Base-by-base conservation (phyloP, 192 early-diverging fungal genomes). In the Backusella sp. region DNA sequence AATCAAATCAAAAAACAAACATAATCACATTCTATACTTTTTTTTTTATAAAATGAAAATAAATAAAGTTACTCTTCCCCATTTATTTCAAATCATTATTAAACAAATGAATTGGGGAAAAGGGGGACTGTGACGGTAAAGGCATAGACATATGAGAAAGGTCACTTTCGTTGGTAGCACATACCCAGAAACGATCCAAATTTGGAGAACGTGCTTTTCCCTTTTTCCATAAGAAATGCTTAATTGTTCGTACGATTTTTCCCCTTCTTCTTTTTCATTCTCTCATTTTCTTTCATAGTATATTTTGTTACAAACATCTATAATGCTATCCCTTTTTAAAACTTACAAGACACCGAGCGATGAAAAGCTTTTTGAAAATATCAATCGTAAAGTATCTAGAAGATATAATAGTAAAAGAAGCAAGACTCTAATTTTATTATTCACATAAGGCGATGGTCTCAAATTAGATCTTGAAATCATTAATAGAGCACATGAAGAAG, bases 21-120 rank as follows among this genome's bases (percentile, higher is more conserved):
- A 62, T 3, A 62, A 62, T 62, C 56, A 62, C 23, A 62, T 26
- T 62, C 56, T 21, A 28, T n/a, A 28, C 26, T 26, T 62, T 56
- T 62, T 23, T 59, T 56, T 62, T 62, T 62, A 28, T 59, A 9
- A 28, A 62, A 28, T 23, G 56, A 62, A 62, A 62, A 62, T 26
- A 56, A 56, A 56, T 11, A 62, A 28, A 62, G 26, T 28, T 14
- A 12, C 11, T 59, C 56, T 26, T 62, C 26, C 23, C 56, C 56
- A 62, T 62, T 26, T 28, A 62, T 62, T 62, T 62, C 28, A 9
- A 62, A 62, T 28, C 12, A 26, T 62, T 62, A 62, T 62, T 28
- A 26, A 62, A 62, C 26, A 62, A 62, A 62, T 62, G 23, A 62
- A 62, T 62, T 62, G 11, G 56, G 56, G 56, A 62, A 28, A 62